Conservation (phyloP, 2,329 filamentous ascomycete species). For the Graphiopsis chlorocephala region DNA sequence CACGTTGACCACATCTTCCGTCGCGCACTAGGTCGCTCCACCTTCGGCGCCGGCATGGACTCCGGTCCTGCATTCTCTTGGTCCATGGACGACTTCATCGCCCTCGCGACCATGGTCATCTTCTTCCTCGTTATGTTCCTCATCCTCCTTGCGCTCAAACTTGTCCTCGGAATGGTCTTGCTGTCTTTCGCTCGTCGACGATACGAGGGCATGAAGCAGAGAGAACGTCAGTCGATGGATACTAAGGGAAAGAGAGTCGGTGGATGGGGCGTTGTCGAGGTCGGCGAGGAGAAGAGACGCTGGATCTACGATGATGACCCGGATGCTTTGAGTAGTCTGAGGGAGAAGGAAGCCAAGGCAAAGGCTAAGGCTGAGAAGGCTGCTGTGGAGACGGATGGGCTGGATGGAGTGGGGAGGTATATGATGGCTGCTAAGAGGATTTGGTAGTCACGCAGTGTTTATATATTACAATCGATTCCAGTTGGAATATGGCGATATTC, state of each 20-base stretch:
- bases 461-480: neutral
- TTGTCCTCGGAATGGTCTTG: conserved; percentile 83
- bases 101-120: conserved; percentile 75
- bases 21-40: conserved; percentile 70
- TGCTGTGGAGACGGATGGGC: conserved; percentile 50
- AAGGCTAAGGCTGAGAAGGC: conserved; percentile 48
- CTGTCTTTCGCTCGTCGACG: conserved; percentile 75
- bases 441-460: conserved; percentile 65
- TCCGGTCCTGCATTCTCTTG: conserved; percentile 43
- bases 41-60: conserved; percentile 54
- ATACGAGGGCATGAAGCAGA: conserved; percentile 75
- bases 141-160: conserved; percentile 69
- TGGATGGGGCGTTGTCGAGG: conserved; percentile 80
- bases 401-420: conserved; percentile 72
- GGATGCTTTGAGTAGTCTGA: conserved; percentile 62
- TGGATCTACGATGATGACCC: conserved; percentile 86
- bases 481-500: too few relatives aligned
- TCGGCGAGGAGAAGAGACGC: conserved; percentile 79
- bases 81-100: conserved; percentile 71
- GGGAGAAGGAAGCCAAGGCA: conserved; percentile 61
- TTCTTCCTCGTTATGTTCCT: conserved; percentile 84
- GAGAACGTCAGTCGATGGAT: conserved; percentile 52
- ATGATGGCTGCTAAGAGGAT: conserved; percentile 97
- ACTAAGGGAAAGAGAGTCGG: conserved; percentile 74
- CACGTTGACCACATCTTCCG: conserved; percentile 76